phyloP scores from a whole-genome alignment of 2,329 filamentous ascomycete species.

The Phialemoniopsis sp. region DNA sequence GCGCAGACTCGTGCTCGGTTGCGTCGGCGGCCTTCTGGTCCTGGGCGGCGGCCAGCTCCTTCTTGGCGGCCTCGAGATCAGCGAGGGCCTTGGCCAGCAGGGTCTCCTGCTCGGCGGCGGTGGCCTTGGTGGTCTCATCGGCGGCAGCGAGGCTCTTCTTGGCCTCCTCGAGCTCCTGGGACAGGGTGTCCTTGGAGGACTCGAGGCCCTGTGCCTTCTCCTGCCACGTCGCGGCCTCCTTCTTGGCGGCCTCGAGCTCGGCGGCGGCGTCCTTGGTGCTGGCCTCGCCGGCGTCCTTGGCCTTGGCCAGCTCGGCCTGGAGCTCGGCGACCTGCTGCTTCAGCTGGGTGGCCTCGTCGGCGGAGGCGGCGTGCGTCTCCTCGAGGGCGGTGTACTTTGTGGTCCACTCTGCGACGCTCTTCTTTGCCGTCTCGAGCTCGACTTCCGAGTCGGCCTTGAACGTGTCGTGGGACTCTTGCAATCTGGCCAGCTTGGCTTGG shows the following conservation, averaged over 20 bases:
- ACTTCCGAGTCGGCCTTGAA: conserved; percentile 14
- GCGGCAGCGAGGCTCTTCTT: conserved; percentile 20
- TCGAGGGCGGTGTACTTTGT: conserved; percentile 7
- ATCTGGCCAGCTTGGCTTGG: conserved; percentile 8
- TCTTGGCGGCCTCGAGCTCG: too few relatives aligned
- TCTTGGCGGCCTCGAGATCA: not conserved
- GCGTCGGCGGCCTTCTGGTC: conserved; percentile 10
- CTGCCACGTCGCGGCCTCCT: too few relatives aligned
- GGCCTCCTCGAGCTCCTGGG: too few relatives aligned
- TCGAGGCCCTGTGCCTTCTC: too few relatives aligned
- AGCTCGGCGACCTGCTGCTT: conserved; percentile 16
- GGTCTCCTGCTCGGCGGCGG: conserved; percentile 22
- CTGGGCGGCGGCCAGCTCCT: conserved; percentile 4
- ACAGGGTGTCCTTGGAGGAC: too few relatives aligned
- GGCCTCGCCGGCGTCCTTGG: conserved; percentile 20
- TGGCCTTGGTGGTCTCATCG: conserved; percentile 21
- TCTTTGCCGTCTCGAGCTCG: conserved; percentile 24
- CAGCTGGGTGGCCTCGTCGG: conserved; percentile 3
- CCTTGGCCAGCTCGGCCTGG: conserved; percentile 22
- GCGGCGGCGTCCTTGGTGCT: too few relatives aligned
- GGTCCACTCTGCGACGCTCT: conserved; percentile 19
- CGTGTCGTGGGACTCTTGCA: conserved; percentile 16
- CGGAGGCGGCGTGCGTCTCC: conserved; percentile 20
- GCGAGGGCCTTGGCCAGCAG: conserved; percentile 12
- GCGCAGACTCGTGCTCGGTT: conserved; percentile 7